Percentiles rank a stretch among this genome's conserved stretches.
Conservation (phyloP, 805 yeast genomes). For the Blastobotrys muscicola region DNA sequence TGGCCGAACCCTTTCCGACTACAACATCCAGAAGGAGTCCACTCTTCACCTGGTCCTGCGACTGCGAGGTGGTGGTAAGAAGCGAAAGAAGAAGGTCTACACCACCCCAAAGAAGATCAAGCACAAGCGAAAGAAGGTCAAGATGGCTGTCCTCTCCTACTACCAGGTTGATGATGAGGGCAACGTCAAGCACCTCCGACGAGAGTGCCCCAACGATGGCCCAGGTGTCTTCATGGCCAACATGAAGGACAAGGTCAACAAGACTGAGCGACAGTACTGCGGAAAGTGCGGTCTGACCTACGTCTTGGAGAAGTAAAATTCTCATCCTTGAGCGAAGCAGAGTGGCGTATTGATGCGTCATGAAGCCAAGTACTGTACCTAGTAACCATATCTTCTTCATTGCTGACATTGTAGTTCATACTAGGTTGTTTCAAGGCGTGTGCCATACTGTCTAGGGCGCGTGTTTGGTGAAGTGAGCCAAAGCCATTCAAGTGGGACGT, state of each 20-base stretch:
- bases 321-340: too few relatives aligned
- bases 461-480: too few relatives aligned
- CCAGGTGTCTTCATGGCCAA: constrained; percentile 99
- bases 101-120: constrained; percentile 99
- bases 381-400: too few relatives aligned
- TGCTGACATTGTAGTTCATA: too few relatives aligned
- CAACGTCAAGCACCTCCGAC: constrained; percentile 95
- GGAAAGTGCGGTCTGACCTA: constrained; percentile 98
- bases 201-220: constrained; percentile 93
- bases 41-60: constrained; percentile 92
- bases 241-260: constrained; percentile 92
- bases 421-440: too few relatives aligned
- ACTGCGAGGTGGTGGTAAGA: constrained; percentile 99
- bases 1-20: constrained; percentile 92
- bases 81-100: constrained; percentile 99
- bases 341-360: too few relatives aligned
- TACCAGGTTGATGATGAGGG: constrained; percentile 99
- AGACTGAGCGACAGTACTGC: constrained; percentile 98
- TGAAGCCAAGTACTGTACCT: too few relatives aligned
- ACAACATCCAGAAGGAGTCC: constrained; percentile 98
- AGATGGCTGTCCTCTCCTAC: constrained; percentile 98
- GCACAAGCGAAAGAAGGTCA: constrained; percentile 99
- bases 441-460: too few relatives aligned
- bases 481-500: too few relatives aligned
- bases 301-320: constrained; percentile 34